Evolutionary conservation across 2,329 filamentous ascomycete species (phyloP), one percentile per base, ranked within the genome.

Genomic region (Claviceps humidiphila): DNA sequence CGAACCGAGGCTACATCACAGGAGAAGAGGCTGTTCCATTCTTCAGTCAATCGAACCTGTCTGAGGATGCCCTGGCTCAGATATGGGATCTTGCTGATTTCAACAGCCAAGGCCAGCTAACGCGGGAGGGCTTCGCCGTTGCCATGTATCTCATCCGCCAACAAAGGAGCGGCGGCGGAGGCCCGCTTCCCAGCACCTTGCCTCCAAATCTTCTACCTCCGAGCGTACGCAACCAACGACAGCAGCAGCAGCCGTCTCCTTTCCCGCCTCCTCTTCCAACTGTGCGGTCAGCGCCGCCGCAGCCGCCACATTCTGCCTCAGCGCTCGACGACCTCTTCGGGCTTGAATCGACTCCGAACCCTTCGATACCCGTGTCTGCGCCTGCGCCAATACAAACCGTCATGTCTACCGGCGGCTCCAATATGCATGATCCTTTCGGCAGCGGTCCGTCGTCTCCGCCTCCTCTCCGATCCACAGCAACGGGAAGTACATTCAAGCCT

Each of bases 71-170:
- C 9, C 74, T 98, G 51, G 93, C 93, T 34, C 87, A 94, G 61
- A 95, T 98, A 57, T 98, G 93, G 93, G 93, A 98, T 66, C 79
- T 98, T 34, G 85, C 93, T 14, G 93, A 98, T 68, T 89, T 96
- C 68, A 89, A 88, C 63, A 93, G 89, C 7, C 86, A 90, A 59
- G 93, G 93, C 11, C 84, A 85, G 53, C 73, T 98, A 53, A 89
- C 78, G 47, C 82, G 81, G 60, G 93, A 98, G 59, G 90, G 95
- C 61, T 98, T 98, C 64, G 89, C 93, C 0, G 89, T 98, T 47
- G 91, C 93, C 51, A 96, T 98, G 90, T 94, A 94, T 64, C 75
- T 98, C 49, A 96, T 98, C 60, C 81, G 90, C 55, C 87, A 95
- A 65, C 90, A 96, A 66, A 80, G 90, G 51, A 85, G 78, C 57